A percentile compares a stretch with the other conserved stretches of the same genome.
These are phyloP conservation scores for Phytophthora sp. DNA, from an alignment of 352 stramenopile genomes.

Conservation along the genomic window DNA sequence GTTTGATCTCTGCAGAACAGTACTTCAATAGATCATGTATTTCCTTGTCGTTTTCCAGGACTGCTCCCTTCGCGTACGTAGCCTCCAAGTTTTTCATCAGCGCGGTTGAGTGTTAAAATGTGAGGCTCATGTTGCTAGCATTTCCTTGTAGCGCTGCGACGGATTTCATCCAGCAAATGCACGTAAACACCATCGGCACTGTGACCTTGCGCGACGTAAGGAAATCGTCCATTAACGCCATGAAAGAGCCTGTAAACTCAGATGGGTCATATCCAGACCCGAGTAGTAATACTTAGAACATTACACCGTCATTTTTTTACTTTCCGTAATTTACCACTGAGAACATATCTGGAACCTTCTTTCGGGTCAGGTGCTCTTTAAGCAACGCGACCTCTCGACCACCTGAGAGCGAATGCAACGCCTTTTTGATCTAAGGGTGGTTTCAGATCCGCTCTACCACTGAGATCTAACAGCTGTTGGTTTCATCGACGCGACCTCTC, in stretches of 20 bases:
- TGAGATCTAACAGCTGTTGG: no score
- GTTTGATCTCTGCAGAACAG: constrained; percentile 10
- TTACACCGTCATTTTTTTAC: no score
- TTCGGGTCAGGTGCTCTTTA: no score
- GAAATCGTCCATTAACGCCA: constrained; percentile 23
- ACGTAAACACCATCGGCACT: constrained; percentile 33
- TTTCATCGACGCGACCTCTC: no score
- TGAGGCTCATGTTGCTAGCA: constrained; percentile 25
- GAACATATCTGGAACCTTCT: no score
- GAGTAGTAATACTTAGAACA: no score
- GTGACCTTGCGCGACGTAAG: constrained; percentile 26
- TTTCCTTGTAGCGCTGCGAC: constrained; percentile 37
- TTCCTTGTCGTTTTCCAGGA: constrained; percentile 14
- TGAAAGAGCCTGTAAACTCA: constrained; percentile 18
- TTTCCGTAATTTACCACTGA: no score
- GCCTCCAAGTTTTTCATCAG: constrained; percentile 19
- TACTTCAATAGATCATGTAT: constrained; percentile 9
- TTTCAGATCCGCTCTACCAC: no score
- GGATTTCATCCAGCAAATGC: constrained; percentile 40
- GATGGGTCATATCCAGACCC: constrained; percentile 2
- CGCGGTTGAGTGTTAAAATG: constrained; percentile 27
- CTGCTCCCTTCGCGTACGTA: constrained; percentile 19
- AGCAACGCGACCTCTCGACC: no score
- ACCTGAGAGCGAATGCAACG: no score
- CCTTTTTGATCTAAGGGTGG: no score